phyloP scores from a whole-genome alignment of 257 asterid genomes.

The Gentiana straminea region DNA sequence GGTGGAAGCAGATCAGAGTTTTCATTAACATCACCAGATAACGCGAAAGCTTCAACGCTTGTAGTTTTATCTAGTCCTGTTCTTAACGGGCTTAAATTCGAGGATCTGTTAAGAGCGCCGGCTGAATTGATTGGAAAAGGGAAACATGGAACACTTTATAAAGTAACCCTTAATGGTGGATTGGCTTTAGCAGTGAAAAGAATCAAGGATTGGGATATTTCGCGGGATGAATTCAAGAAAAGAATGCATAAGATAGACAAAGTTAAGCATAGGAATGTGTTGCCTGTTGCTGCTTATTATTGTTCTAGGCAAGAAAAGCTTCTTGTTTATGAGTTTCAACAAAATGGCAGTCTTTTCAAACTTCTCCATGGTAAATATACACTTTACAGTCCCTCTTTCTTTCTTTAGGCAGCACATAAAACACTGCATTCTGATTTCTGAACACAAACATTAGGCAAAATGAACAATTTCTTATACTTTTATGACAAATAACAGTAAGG shows the following conservation, averaged over 20 bases:
- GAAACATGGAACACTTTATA: slow-evolving; percentile 49
- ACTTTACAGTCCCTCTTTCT: background rate
- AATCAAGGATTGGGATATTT: slow-evolving; percentile 52
- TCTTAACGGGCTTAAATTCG: slow-evolving; percentile 36
- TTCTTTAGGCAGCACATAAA: no score
- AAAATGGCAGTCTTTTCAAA: slow-evolving; percentile 54
- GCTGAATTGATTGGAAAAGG: slow-evolving; percentile 62
- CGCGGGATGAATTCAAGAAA: slow-evolving; percentile 40
- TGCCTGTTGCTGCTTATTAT: slow-evolving; percentile 59
- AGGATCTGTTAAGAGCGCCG: slow-evolving; percentile 61
- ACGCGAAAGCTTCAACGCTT: slow-evolving; percentile 37
- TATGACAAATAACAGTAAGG: no score
- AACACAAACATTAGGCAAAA: no score
- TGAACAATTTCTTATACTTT: no score
- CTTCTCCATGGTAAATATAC: slow-evolving; percentile 43
- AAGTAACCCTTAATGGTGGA: slow-evolving; percentile 32
- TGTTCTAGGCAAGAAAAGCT: slow-evolving; percentile 68
- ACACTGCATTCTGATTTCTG: no score
- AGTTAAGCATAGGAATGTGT: slow-evolving; percentile 40
- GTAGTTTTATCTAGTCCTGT: slow-evolving; percentile 33
- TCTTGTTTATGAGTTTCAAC: slow-evolving; percentile 54
- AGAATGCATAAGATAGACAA: slow-evolving; percentile 41
- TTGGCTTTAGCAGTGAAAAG: slow-evolving; percentile 54
- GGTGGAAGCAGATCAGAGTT: slow-evolving; percentile 51
- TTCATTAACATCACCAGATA: slow-evolving; percentile 50